These are phyloP conservation scores for Candida mesenterica DNA, from an alignment of 1,139 yeast species.

Conservation along the genomic window DNA sequence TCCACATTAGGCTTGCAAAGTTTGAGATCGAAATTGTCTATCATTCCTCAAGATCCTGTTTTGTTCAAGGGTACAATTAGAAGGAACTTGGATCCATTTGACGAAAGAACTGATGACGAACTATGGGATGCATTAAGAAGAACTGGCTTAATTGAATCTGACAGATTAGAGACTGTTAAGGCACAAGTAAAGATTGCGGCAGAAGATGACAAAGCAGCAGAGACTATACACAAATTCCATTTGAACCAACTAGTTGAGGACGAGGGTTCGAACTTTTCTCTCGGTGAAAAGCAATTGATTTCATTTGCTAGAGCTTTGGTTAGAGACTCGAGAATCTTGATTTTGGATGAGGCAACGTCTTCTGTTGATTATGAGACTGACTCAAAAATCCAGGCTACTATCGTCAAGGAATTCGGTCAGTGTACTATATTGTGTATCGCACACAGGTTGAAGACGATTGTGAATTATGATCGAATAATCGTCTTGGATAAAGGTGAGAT, in stretches of 20 bases:
- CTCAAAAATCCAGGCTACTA: slow-evolving; percentile 63
- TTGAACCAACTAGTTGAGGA: slow-evolving; percentile 66
- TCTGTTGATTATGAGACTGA: slow-evolving; percentile 81
- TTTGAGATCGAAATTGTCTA: slow-evolving; percentile 59
- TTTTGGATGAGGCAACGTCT: slow-evolving; percentile 84
- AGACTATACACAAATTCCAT: slow-evolving; percentile 54
- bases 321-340: slow-evolving; percentile 62
- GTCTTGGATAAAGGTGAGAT: slow-evolving; percentile 66
- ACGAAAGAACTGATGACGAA: slow-evolving; percentile 45
- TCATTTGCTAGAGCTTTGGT: slow-evolving; percentile 78
- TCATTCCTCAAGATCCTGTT: slow-evolving; percentile 81
- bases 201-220: slow-evolving; percentile 16
- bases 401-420: slow-evolving; percentile 55
- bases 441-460: slow-evolving; percentile 68
- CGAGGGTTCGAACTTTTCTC: slow-evolving; percentile 71
- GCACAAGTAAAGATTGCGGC: slow-evolving; percentile 13
- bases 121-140: slow-evolving; percentile 56
- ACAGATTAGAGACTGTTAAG: slow-evolving; percentile 30
- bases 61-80: slow-evolving; percentile 66
- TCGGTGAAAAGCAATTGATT: slow-evolving; percentile 75
- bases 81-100: slow-evolving; percentile 67
- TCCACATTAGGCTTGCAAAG: slow-evolving; percentile 54
- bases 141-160: slow-evolving; percentile 54
- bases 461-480: slow-evolving; percentile 61
- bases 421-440: slow-evolving; percentile 81